These are phyloP conservation scores for Fomitopsis betulina DNA, from an alignment of 1,284 basidiomycete species.

Conservation along the genomic window DNA sequence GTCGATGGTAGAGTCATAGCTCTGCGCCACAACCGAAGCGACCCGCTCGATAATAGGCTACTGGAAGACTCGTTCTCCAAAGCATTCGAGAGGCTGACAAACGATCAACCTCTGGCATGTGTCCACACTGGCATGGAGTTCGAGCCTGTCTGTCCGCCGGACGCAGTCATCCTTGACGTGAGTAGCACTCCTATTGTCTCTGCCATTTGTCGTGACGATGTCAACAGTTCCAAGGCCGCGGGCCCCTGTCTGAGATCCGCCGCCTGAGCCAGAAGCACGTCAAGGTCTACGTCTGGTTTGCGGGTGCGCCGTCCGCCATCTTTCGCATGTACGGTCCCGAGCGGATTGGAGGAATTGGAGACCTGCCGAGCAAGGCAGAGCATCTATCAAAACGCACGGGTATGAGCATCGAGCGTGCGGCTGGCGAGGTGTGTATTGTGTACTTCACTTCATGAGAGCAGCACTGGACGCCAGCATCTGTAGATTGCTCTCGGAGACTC, in stretches of 20 bases:
- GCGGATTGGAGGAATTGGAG: slow-evolving; percentile 2
- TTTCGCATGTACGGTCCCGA: not conserved
- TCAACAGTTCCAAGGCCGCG: not conserved
- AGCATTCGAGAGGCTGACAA: slow-evolving; percentile 7
- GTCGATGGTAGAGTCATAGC: slow-evolving; percentile 1
- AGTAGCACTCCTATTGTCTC: not conserved
- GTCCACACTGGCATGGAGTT: slow-evolving; percentile 2
- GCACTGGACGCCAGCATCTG: not conserved
- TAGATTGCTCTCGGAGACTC: not conserved
- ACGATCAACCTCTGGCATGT: slow-evolving; percentile 5
- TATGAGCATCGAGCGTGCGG: slow-evolving; percentile 1
- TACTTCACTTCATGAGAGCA: not conserved
- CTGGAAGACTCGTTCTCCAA: slow-evolving; percentile 4
- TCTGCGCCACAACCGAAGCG: not conserved
- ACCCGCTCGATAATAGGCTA: not conserved
- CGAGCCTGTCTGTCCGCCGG: slow-evolving; percentile 4
- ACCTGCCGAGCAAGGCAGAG: not conserved
- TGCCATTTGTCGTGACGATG: not conserved
- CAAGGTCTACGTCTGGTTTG: slow-evolving; percentile 2
- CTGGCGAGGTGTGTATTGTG: not conserved
- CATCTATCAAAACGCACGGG: not conserved
- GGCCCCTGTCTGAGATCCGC: not conserved
- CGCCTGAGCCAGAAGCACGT: slow-evolving; percentile 1
- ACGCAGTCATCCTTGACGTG: slow-evolving; percentile 11
- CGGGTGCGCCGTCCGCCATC: not conserved